phyloP scores from a whole-genome alignment of 2,329 filamentous ascomycete species.

The Aspergillus brunneoviolaceus region DNA sequence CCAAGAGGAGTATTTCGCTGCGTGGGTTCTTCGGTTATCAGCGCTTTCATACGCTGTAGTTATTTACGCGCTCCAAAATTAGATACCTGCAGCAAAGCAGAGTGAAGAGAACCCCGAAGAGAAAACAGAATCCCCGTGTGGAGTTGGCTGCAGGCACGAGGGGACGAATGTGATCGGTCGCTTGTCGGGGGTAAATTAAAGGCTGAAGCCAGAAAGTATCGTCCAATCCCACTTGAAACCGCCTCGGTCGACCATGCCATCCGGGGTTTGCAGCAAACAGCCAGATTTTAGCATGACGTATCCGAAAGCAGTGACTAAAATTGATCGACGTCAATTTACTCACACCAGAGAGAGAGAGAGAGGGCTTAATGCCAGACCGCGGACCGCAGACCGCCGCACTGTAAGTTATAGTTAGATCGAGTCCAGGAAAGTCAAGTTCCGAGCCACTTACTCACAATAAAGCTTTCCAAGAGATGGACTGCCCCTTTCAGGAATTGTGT shows the following conservation, averaged over 20 bases:
- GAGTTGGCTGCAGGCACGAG: constrained; percentile 12
- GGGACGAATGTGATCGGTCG: constrained; percentile 14
- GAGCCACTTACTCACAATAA: too few relatives aligned
- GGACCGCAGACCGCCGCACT: background rate
- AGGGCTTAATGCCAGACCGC: background rate
- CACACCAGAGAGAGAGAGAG: background rate
- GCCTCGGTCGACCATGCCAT: constrained; percentile 2
- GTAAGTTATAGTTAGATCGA: background rate
- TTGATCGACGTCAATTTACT: constrained; percentile 1
- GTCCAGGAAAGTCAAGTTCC: background rate
- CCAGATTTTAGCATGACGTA: constrained; percentile 8
- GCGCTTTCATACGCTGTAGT: background rate
- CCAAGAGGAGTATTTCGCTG: background rate
- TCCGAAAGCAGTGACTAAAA: constrained; percentile 10
- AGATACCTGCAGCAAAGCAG: background rate
- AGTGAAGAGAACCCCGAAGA: background rate
- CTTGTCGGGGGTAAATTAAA: constrained; percentile 6
- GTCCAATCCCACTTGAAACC: background rate
- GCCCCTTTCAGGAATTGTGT: background rate
- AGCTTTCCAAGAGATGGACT: background rate
- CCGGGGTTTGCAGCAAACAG: constrained; percentile 13
- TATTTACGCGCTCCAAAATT: background rate
- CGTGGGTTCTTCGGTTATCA: constrained; percentile 1
- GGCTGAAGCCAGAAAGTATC: background rate
- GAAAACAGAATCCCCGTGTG: background rate